Percentiles rank a stretch among this genome's conserved stretches.
phyloP scores from a whole-genome alignment of 257 asterid species.

The Nicotiana tomentosiformis region DNA sequence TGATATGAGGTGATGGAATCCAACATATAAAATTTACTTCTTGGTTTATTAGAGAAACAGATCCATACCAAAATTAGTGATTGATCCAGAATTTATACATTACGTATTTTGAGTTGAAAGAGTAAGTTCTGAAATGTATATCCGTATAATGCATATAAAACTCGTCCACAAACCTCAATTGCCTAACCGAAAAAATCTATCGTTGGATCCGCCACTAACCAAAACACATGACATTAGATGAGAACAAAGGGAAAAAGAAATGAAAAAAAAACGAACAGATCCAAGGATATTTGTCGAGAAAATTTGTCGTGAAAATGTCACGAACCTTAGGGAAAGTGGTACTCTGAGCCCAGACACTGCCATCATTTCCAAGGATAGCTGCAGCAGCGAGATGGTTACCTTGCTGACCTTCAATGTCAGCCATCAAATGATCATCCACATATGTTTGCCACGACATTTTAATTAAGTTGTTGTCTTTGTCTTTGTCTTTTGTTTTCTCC shows the following conservation, averaged over 20 bases:
- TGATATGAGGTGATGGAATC: background rate
- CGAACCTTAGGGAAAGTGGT: slow-evolving; percentile 43
- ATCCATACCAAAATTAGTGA: background rate
- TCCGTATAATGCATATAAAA: too few relatives aligned
- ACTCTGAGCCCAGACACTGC: slow-evolving; percentile 56
- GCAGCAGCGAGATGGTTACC: slow-evolving; percentile 46
- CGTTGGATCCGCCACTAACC: too few relatives aligned
- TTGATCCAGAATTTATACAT: too few relatives aligned
- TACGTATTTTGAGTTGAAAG: too few relatives aligned
- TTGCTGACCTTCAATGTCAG: slow-evolving; percentile 39
- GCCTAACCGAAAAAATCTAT: too few relatives aligned
- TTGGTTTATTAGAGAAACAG: background rate
- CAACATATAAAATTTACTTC: too few relatives aligned
- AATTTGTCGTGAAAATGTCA: background rate
- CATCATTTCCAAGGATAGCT: slow-evolving; percentile 57
- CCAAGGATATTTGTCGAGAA: background rate
- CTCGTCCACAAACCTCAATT: too few relatives aligned
- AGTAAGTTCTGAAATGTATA: too few relatives aligned
- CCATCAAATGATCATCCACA: slow-evolving; percentile 57
- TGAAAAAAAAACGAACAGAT: background rate
- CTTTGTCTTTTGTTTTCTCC: background rate
- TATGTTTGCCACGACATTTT: slow-evolving; percentile 66
- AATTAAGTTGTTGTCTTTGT: background rate
- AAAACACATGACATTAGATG: too few relatives aligned
- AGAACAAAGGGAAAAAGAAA: background rate